Base-by-base conservation (phyloP, 2,329 filamentous ascomycete species). In the Cryoendolithus antarcticus region DNA sequence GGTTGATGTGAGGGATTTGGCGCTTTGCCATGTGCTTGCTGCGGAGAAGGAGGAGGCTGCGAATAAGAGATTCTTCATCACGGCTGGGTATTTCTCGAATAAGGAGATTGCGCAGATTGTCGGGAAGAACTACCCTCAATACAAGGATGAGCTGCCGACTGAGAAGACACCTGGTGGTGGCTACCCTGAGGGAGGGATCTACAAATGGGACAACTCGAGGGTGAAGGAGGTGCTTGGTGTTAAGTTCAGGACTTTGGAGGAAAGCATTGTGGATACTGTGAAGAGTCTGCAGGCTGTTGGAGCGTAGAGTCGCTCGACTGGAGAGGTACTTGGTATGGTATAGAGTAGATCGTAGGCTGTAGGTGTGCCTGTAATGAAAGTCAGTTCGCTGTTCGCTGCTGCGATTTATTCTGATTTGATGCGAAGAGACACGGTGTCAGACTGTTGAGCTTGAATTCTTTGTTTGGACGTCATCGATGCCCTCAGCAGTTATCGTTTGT, bases 61-160 rank as follows among this genome's bases (percentile, higher is more conserved):
- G 1, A 74, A 71, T 29, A 71, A 77, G 56, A 67, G 80, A 2
- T 82, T 80, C 60, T 77, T 81, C 52, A 53, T 80, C 32, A 71
- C 77, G 0, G 69, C 70, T 0, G 74, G 71, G 0, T 65, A 71
- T 49, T 82, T 79, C 53, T 70, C 64, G 38, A 81, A 81, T 54
- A 70, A 71, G 51, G 63, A 70, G 51, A 69, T 80, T 29, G 66
- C 64, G 0, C 65, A 75, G 37, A 64, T 74, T 30, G 67, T 82
- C 35, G 60, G 64, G 38, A 69, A 71, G 48, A 60, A 69, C 42
- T 75, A 74, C 48, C 72, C 72, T 0, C 60, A 75, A 47, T 64
- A 72, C 45, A 63, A 65, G 45, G 62, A 60, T 4, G 51, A 62
- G 39, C 48, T 78, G 45, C 72, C 73, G 0, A 62, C 59, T 15